Percentiles rank a stretch among this genome's conserved stretches.
Evolutionary conservation across 139 green algal genomes (phyloP).

Genomic region (Coccomyxa sp.): DNA sequence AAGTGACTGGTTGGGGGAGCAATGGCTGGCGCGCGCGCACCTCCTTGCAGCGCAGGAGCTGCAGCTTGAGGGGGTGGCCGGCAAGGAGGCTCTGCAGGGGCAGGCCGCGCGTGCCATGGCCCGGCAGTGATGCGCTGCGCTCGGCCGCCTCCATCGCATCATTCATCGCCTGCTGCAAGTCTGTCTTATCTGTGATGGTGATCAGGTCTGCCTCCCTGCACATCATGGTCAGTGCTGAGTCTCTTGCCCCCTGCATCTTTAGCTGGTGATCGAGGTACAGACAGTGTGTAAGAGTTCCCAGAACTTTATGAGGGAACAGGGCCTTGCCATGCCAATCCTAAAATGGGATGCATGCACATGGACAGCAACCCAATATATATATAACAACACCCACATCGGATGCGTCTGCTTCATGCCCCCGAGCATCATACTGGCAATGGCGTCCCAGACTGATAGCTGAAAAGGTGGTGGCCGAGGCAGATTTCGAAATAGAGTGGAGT

Average conservation of each 20-base stretch:
- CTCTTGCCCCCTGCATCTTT: neutral
- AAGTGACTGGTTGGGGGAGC: neutral
- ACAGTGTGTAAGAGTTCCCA: neutral
- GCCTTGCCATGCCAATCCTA: no score
- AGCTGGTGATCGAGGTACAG: neutral
- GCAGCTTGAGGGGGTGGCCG: neutral
- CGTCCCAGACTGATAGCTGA: no score
- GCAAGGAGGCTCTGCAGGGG: neutral
- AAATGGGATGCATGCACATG: no score
- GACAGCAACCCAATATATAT: no score
- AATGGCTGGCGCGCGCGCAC: neutral
- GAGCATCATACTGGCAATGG: no score
- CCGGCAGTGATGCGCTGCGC: constrained; percentile 11
- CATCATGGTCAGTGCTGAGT: no score
- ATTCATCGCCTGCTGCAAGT: constrained; percentile 41
- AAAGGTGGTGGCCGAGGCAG: no score
- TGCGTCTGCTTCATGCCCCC: no score
- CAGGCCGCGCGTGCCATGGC: constrained; percentile 3
- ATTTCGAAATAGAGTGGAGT: no score
- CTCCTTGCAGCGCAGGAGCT: neutral
- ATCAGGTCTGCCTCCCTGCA: constrained; percentile 70
- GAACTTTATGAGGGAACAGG: neutral
- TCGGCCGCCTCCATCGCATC: constrained; percentile 35
- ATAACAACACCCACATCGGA: no score
- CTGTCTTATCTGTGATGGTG: constrained; percentile 59